A percentile compares a stretch with the other conserved stretches of the same genome.
Evolutionary conservation across 257 asterid genomes (phyloP).

Genomic region (Penstemon eatonii): DNA sequence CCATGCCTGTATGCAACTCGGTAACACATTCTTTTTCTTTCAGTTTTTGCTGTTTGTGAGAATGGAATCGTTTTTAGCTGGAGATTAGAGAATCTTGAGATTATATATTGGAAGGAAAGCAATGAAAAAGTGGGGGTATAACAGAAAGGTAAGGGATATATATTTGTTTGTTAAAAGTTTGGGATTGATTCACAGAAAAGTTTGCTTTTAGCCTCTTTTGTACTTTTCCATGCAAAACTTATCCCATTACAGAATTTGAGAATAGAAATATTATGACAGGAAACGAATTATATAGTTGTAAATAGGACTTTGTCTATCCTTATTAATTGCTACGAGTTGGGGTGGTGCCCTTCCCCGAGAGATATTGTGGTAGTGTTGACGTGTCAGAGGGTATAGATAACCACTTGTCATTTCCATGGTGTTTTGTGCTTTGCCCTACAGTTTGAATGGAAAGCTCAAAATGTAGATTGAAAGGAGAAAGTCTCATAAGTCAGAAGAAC

Average conservation of each 20-base stretch:
- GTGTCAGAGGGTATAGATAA: conserved; percentile 11
- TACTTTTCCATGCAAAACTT: conserved; percentile 40
- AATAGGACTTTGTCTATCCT: not conserved
- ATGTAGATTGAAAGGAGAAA: not conserved
- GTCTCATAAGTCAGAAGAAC: not conserved
- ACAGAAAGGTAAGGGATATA: conserved; percentile 29
- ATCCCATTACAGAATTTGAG: conserved; percentile 28
- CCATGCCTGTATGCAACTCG: conserved; percentile 30
- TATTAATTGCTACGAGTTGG: conserved; percentile 2
- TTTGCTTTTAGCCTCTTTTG: conserved; percentile 32
- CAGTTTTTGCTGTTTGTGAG: conserved; percentile 5
- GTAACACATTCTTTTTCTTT: conserved; percentile 47
- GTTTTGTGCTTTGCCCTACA: conserved; percentile 10
- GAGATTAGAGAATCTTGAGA: conserved; percentile 33
- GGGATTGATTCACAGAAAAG: conserved; percentile 45
- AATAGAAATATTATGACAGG: not conserved
- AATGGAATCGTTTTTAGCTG: conserved; percentile 7
- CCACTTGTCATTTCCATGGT: conserved; percentile 28
- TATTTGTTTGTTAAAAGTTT: conserved; percentile 15
- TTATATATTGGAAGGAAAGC: conserved; percentile 34
- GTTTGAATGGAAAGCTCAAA: not conserved
- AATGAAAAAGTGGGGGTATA: conserved; percentile 27
- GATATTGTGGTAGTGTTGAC: conserved; percentile 25
- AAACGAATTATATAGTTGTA: not conserved
- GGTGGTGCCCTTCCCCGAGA: conserved; percentile 17